Evolutionary conservation across 441 rosid genomes (phyloP).

Genomic region (Erysimum pusillum): DNA sequence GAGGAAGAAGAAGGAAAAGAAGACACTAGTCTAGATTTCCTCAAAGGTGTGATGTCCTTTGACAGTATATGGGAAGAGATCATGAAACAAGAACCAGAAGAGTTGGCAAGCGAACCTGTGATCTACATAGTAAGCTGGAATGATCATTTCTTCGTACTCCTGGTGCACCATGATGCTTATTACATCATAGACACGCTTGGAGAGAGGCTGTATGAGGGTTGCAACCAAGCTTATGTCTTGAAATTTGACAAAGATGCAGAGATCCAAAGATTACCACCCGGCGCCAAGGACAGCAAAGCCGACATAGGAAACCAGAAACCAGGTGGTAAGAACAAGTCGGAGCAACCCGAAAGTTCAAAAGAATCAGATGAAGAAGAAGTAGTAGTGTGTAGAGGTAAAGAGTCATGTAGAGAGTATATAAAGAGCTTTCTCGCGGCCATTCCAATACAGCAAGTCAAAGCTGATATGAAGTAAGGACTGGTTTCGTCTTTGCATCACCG

Average conservation of each 20-base stretch:
- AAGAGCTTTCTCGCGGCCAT: conserved; percentile 94
- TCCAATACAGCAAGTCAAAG: conserved; percentile 82
- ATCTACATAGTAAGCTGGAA: conserved; percentile 91
- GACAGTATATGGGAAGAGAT: conserved; percentile 94
- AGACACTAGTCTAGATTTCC: conserved; percentile 71
- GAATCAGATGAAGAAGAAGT: conserved; percentile 53
- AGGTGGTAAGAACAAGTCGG: conserved; percentile 36
- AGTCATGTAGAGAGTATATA: conserved; percentile 89
- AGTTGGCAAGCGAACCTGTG: conserved; percentile 48
- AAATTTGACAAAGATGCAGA: conserved; percentile 66
- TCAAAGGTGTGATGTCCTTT: conserved; percentile 85
- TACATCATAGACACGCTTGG: conserved; percentile 90
- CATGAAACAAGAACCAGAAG: conserved; percentile 55
- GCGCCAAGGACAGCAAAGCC: conserved; percentile 38
- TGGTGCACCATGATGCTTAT: conserved; percentile 79
- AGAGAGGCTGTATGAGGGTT: conserved; percentile 90
- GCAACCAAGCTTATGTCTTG: conserved; percentile 88
- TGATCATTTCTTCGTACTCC: conserved; percentile 87
- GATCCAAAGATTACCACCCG: conserved; percentile 54
- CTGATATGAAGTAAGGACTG: conserved; percentile 81
- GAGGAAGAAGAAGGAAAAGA: conserved; percentile 75
- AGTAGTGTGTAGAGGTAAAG: conserved; percentile 72
- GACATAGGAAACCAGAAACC: conserved; percentile 55
- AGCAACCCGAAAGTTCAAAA: conserved; percentile 10
- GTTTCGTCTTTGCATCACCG: conserved; percentile 79